Evolutionary conservation across 2,329 filamentous ascomycete species (phyloP).

Genomic region (Apiospora marii): DNA sequence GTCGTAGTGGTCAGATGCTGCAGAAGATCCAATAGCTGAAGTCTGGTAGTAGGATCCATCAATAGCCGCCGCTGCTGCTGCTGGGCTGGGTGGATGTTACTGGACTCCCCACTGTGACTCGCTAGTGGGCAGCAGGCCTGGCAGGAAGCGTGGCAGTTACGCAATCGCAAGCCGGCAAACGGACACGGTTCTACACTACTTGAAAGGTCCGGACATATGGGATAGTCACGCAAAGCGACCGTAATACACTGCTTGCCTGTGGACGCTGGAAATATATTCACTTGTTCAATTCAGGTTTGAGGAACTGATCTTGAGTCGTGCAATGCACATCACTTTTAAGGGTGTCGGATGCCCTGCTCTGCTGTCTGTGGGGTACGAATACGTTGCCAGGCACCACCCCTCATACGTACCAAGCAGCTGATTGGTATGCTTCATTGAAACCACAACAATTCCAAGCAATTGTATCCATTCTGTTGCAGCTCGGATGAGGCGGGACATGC

Average conservation of each 20-base stretch:
- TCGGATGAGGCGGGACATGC: neutral
- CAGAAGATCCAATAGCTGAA: neutral
- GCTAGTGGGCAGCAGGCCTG: slow-evolving; percentile 3
- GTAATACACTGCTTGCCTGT: no score
- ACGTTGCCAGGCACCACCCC: neutral
- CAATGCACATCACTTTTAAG: neutral
- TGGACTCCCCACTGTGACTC: neutral
- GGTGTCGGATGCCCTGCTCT: neutral
- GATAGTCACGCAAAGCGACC: no score
- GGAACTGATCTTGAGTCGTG: neutral
- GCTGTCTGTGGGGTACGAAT: neutral
- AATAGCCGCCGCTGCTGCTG: neutral
- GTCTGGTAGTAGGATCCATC: neutral
- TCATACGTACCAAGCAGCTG: neutral
- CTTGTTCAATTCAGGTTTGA: neutral
- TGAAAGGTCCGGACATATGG: no score
- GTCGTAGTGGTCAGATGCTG: slow-evolving; percentile 9
- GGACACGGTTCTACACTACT: neutral
- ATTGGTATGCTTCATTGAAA: neutral
- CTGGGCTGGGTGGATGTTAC: neutral
- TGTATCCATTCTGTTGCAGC: neutral
- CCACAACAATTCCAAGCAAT: neutral
- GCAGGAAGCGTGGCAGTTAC: no score
- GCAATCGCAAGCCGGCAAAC: neutral
- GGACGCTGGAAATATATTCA: neutral